A percentile compares a stretch with the other conserved stretches of the same genome.
These are phyloP conservation scores for Chernovozyma sophiae-reginae DNA, from an alignment of 1,139 yeast genomes.

Conservation along the genomic window DNA sequence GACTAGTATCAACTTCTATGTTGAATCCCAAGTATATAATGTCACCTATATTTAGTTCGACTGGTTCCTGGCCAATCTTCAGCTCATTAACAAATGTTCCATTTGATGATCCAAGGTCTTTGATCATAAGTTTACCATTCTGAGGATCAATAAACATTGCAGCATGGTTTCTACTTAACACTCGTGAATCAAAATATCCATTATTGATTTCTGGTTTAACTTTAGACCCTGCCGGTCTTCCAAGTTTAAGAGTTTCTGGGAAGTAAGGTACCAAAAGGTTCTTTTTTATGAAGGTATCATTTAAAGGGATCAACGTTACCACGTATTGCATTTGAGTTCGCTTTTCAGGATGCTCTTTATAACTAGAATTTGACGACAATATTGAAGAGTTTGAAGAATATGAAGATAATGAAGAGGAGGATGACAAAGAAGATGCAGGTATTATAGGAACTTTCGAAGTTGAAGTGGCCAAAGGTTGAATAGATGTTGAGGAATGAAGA, in stretches of 20 bases:
- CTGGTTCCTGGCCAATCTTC: constrained; percentile 62
- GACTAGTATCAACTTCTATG: constrained; percentile 77
- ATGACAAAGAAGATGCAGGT: not conserved
- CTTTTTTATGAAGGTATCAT: constrained; percentile 79
- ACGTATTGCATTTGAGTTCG: constrained; percentile 43
- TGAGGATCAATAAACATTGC: constrained; percentile 73
- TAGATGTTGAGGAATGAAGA: not conserved
- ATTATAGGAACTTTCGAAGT: not conserved
- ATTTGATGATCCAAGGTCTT: constrained; percentile 86
- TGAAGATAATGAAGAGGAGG: not conserved
- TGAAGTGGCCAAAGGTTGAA: too few species aligned
- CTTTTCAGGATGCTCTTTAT: constrained; percentile 16
- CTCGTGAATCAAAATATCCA: constrained; percentile 93
- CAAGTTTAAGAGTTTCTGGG: constrained; percentile 83
- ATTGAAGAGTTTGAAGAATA: constrained; percentile 9
- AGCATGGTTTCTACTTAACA: constrained; percentile 90
- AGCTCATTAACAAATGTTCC: constrained; percentile 87
- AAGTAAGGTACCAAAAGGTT: constrained; percentile 71
- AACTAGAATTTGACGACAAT: constrained; percentile 1
- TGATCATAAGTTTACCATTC: constrained; percentile 66
- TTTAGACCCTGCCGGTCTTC: constrained; percentile 78
- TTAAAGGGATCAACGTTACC: constrained; percentile 68
- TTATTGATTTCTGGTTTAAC: constrained; percentile 74
- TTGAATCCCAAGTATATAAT: constrained; percentile 86
- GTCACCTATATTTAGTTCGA: constrained; percentile 70